Conservation (phyloP, 345 rosid species). For the Cardamine resedifolia region DNA sequence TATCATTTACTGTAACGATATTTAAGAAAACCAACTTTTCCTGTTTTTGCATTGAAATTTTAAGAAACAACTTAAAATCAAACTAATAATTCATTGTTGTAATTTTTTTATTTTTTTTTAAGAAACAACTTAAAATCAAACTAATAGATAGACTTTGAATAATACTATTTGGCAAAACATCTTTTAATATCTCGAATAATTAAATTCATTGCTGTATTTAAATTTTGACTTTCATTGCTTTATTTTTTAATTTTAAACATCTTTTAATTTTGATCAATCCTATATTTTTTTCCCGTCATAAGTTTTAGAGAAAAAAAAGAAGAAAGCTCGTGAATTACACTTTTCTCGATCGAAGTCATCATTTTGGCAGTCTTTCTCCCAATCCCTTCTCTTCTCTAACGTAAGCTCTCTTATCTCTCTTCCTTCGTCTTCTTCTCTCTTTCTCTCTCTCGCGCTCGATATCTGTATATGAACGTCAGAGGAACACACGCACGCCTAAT, state of each 20-base stretch:
- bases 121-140: not conserved
- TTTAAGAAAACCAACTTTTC: not conserved
- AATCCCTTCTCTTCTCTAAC: slow-evolving; percentile 19
- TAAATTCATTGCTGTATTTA: not conserved
- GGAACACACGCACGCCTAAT: not conserved
- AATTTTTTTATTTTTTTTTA: too few relatives aligned
- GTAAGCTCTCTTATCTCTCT: slow-evolving; percentile 32
- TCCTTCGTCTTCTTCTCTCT: not conserved
- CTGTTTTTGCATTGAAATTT: not conserved
- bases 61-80: not conserved
- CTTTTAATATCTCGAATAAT: not conserved
- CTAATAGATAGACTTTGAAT: too few relatives aligned
- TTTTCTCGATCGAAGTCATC: slow-evolving; percentile 14
- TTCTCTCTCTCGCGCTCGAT: slow-evolving; percentile 18
- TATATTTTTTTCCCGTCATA: not conserved
- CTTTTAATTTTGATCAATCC: not conserved
- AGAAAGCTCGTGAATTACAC: not conserved
- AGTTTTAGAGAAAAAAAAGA: not conserved
- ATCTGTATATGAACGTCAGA: not conserved
- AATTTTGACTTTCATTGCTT: not conserved
- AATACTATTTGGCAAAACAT: not conserved
- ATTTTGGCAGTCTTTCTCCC: slow-evolving; percentile 18
- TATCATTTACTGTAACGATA: not conserved
- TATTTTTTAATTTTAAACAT: too few relatives aligned
- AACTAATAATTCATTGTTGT: too few relatives aligned